Evolutionary conservation across 2,329 filamentous ascomycete species (phyloP), one percentile per base, ranked within the genome.

Genomic region (Diaporthe citrichinensis): DNA sequence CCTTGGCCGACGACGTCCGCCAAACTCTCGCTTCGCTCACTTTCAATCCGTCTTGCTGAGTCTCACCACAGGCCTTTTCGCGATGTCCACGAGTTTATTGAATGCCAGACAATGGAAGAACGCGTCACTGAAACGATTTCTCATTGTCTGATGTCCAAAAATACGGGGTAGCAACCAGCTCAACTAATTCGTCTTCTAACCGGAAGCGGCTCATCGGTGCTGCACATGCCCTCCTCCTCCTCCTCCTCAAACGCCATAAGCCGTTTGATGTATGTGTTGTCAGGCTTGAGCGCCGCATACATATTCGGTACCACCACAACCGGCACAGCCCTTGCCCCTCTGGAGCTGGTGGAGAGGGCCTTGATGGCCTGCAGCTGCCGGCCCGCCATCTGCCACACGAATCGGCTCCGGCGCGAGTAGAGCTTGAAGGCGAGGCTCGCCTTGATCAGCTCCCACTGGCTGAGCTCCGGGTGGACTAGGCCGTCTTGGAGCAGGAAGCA

Each of bases 381-480:
- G 0, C 89, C 89, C 0, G 86, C 86, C 76, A 91, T 84, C n/a
- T 80, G 81, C 88, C 88, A 91, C 1, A 84, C 79, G 73, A 90
- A 87, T 0, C 59, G 78, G 1, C 81, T 73, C 0, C 65, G 74
- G 0, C 8, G 75, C 77, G 85, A 82, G 49, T 81, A 84, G 17
- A 82, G 58, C 65, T 85, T 85, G 79, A 89, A 90, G 4, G 84
- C 80, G 9, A 82, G 82, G 2, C 88, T 90, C 0, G 89, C 90
- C 75, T 89, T 89, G 34, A 91, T 80, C 4, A 89, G 80, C 8
- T 85, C 83, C 89, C 88, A 91, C 8, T 77, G 80, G 58, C 83
- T 86, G 15, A 84, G 74, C 4, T 83, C 81, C 0, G 79, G 74
- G 8, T 80, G 77, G 1, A 76, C 58, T 6, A 82, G 75, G n/a